Base-by-base conservation (phyloP, 345 rosid species). In the Abelmoschus esculentus region DNA sequence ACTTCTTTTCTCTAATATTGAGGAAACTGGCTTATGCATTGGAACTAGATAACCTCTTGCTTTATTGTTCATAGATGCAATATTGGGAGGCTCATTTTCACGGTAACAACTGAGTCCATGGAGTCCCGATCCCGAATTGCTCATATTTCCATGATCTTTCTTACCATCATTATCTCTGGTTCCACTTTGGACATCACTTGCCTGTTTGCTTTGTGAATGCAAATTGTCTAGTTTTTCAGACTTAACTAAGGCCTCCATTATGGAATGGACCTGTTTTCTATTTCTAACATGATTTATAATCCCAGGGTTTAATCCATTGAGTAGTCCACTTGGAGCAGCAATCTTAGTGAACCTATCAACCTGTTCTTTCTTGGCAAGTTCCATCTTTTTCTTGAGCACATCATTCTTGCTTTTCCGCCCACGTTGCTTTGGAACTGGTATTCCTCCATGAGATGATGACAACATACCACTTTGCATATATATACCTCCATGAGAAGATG, bases 281-380 rank as follows among this genome's bases (percentile, higher is more conserved):
- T 85, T 92, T 71, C 99, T 85, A 42, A 96, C 91, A 72, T 89
- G 95, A 82, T 87, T 90, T 75, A 95, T 89, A 67, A 95, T 95
- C 55, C 99, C 97, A 0, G 96, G 99, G 75, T 91, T 95, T 82
- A 95, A 67, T 58, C 83, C 93, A 60, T 88, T 91, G 67, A 95
- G 86, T 75, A 90, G 82, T 47, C 97, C 98, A 75, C 96, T 95
- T 1, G 99, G 99, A 26, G 97, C 90, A 14, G 98, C 86, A 70
- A 91, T 80, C 80, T 87, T 88, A 5, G 98, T 69, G 57, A 95
- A 87, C 79, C 89, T 86, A 77, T 90, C 96, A 38, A 81, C 88
- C 74, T 83, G 89, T 73, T 95, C 92, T 70, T 78, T 87, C 87
- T 81, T 95, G 0, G 93, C 96, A 40, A 84, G 73, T 70, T 90